These are phyloP conservation scores for Pyricularia grisea DNA, from an alignment of 2,329 filamentous ascomycete species.

Conservation along the genomic window DNA sequence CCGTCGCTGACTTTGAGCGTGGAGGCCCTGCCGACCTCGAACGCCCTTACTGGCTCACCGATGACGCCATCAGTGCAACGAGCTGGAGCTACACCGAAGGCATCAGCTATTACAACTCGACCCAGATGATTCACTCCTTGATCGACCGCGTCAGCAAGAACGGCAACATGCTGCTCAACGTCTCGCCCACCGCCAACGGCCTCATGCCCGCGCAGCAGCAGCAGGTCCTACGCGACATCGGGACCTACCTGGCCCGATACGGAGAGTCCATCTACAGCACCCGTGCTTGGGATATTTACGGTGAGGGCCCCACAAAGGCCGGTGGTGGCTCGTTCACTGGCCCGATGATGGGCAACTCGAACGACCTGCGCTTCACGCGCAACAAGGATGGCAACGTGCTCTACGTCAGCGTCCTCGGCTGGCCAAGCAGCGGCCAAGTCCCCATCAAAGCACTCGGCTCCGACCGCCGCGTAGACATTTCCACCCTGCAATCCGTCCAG, in stretches of 20 bases:
- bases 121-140: slow-evolving; percentile 15
- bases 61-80: slow-evolving; percentile 3
- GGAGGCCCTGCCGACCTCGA: neutral
- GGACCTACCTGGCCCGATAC: slow-evolving; percentile 42
- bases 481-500: neutral
- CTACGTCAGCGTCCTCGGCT: slow-evolving; percentile 3
- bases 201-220: slow-evolving; percentile 39
- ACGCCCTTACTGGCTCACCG: slow-evolving; percentile 5
- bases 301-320: slow-evolving; percentile 6
- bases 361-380: slow-evolving; percentile 32
- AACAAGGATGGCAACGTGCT: slow-evolving; percentile 11
- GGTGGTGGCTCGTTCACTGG: slow-evolving; percentile 3
- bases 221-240: slow-evolving; percentile 37
- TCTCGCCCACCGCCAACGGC: slow-evolving; percentile 45
- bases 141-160: slow-evolving; percentile 46
- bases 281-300: slow-evolving; percentile 37
- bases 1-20: slow-evolving; percentile 3
- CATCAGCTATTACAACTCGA: slow-evolving; percentile 2
- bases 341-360: slow-evolving; percentile 3
- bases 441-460: neutral
- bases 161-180: slow-evolving; percentile 45
- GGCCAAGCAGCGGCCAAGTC: neutral
- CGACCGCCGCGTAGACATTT: neutral
- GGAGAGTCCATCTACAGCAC: slow-evolving; percentile 48
- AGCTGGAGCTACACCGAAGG: slow-evolving; percentile 5